Percentiles rank a stretch among this genome's conserved stretches.
Conservation (phyloP, 2,329 filamentous ascomycete species). For the Apiospora malaysiana region DNA sequence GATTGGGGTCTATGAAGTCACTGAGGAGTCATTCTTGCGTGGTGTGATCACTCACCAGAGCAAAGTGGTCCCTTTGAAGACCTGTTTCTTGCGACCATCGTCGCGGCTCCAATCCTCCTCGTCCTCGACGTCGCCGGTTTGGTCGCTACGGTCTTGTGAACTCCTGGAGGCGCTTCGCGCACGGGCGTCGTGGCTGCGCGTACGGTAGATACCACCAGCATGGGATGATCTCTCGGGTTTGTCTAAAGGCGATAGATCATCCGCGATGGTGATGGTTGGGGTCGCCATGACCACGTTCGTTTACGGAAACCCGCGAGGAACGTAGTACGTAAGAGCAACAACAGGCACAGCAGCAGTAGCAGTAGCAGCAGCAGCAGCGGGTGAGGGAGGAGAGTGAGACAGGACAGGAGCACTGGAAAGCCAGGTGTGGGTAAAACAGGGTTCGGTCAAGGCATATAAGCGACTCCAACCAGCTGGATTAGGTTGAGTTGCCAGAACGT, state of each 20-base stretch:
- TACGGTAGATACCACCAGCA: conserved; percentile 42
- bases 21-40: neutral
- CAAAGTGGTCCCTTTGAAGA: conserved; percentile 43
- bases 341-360: neutral
- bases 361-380: neutral
- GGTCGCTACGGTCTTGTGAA: conserved; percentile 26
- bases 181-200: conserved; percentile 32
- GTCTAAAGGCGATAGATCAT: conserved; percentile 32
- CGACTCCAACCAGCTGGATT: conserved; percentile 12
- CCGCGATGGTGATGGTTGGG: conserved; percentile 37
- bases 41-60: conserved; percentile 39
- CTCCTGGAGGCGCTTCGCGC: conserved; percentile 11
- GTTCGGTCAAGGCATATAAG: conserved; percentile 8
- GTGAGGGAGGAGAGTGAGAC: neutral
- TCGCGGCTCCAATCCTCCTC: conserved; percentile 42
- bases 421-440: conserved; percentile 10
- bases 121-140: conserved; percentile 38
- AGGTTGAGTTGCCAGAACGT: neutral
- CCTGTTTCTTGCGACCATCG: conserved; percentile 43
- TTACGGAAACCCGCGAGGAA: conserved; percentile 1
- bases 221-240: conserved; percentile 31
- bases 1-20: neutral
- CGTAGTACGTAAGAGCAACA: conserved; percentile 12
- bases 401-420: neutral
- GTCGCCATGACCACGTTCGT: conserved; percentile 30